Conservation (phyloP, 192 early-diverging fungal genomes). For the Backusella tarrabulga region DNA sequence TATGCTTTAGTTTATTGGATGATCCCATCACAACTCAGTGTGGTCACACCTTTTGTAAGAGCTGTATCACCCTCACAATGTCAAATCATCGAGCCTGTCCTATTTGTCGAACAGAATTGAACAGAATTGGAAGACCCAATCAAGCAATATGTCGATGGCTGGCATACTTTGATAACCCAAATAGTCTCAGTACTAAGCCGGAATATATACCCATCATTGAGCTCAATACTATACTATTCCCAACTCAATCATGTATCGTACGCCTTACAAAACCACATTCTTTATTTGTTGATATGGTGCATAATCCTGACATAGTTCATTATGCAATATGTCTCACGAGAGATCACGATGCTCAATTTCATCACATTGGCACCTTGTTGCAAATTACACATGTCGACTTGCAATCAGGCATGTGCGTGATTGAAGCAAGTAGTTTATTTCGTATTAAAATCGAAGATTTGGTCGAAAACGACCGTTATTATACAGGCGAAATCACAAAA, state of each 20-base stretch:
- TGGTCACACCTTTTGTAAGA: conserved; percentile 65
- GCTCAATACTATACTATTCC: background rate
- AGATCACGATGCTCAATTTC: conserved; percentile 22
- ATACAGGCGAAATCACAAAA: conserved; percentile 41
- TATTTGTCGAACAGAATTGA: conserved; percentile 42
- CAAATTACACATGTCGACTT: conserved; percentile 40
- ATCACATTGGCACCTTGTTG: conserved; percentile 48
- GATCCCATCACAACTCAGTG: conserved; percentile 63
- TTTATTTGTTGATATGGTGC: background rate
- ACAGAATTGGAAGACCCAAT: conserved; percentile 1
- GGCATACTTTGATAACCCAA: background rate
- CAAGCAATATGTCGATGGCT: conserved; percentile 7
- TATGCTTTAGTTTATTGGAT: conserved; percentile 50
- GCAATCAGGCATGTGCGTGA: conserved; percentile 45
- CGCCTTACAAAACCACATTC: background rate
- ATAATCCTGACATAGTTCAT: conserved; percentile 25
- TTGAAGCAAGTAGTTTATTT: conserved; percentile 46
- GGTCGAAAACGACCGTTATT: conserved; percentile 38
- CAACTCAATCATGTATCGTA: background rate
- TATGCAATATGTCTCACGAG: conserved; percentile 47
- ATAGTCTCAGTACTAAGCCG: background rate
- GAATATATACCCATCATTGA: conserved; percentile 9
- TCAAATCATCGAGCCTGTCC: conserved; percentile 48
- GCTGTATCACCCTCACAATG: conserved; percentile 53
- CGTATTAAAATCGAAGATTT: conserved; percentile 39